Base-by-base conservation (phyloP, 129 eudicot genomes). In the Saussurea involucrata region DNA sequence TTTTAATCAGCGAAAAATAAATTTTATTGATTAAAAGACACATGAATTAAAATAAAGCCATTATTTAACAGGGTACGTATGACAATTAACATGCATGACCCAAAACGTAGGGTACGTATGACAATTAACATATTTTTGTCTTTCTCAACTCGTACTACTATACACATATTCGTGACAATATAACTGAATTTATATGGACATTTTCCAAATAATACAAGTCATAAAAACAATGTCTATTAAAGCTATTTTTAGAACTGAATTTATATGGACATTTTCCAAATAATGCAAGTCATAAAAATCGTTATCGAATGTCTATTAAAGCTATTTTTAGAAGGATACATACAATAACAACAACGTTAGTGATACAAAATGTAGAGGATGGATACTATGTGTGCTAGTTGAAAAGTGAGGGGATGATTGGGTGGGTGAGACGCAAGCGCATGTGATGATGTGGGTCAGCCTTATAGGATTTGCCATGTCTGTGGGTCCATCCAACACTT, bases 361-460 rank as follows among this genome's bases (percentile, higher is more conserved):
- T 53, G 61, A 53, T n/a, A n/a, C 61, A 53, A 53, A 27, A 27
- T 27, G 29, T 27, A 27, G 29, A 27, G 29, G 1, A 27, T 27
- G 3, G 3, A 27, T n/a, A n/a, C n/a, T n/a, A 27, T 27, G 29
- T 27, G 29, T 3, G n/a, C 29, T 1, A 27, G 0, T 27, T 27
- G 60, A 49, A 17, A 8, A 25, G 20, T 64, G 69, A 53, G 61
- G 69, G 36, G 17, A 64, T 12, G 69, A 28, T 28, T 15, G 36
- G 69, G 69, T 15, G 36, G 69, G 69, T 64, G 36, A 64, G 69
- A 64, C 69, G 69, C 34, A 64, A 36, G 36, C 34, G 69, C 69
- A 64, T 64, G 69, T 64, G 69, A 64, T 5, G 32, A 64, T 63
- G 33, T 34, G 60, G 60, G 58, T 20, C 49, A n/a, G 21, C 61